phyloP scores from a whole-genome alignment of 345 rosid genomes.

The Brassica rapa region DNA sequence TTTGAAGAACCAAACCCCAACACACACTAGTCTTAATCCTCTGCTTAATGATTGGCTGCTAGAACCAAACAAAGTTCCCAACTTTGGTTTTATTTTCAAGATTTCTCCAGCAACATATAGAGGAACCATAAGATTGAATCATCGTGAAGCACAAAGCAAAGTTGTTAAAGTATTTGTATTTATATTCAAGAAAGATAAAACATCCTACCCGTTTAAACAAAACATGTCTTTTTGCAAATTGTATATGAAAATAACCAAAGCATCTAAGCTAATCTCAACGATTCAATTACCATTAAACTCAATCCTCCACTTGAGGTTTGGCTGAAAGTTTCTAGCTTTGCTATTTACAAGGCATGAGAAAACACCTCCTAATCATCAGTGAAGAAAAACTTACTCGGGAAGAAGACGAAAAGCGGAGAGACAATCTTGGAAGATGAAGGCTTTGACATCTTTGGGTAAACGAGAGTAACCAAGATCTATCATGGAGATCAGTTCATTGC shows the following conservation, averaged over 20 bases:
- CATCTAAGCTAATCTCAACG: background rate
- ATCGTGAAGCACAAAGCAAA: background rate
- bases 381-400: conserved; percentile 55
- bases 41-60: conserved; percentile 2
- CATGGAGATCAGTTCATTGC: conserved; percentile 68
- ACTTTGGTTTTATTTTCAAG: background rate
- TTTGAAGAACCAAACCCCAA: background rate
- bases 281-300: background rate
- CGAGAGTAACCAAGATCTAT: conserved; percentile 51
- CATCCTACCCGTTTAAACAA: background rate
- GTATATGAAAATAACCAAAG: background rate
- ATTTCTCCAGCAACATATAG: background rate
- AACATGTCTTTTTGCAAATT: background rate
- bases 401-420: conserved; percentile 78
- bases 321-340: background rate
- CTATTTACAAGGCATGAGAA: background rate
- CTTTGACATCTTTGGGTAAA: conserved; percentile 63
- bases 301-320: background rate
- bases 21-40: conserved; percentile 1
- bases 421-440: conserved; percentile 61
- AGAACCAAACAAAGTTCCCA: background rate
- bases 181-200: background rate
- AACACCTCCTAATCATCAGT: background rate
- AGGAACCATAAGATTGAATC: background rate
- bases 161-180: background rate